Percentiles rank a stretch among this genome's conserved stretches.
These are phyloP conservation scores for Rhodotorula sp. DNA, from an alignment of 1,284 basidiomycete species.

Conservation along the genomic window DNA sequence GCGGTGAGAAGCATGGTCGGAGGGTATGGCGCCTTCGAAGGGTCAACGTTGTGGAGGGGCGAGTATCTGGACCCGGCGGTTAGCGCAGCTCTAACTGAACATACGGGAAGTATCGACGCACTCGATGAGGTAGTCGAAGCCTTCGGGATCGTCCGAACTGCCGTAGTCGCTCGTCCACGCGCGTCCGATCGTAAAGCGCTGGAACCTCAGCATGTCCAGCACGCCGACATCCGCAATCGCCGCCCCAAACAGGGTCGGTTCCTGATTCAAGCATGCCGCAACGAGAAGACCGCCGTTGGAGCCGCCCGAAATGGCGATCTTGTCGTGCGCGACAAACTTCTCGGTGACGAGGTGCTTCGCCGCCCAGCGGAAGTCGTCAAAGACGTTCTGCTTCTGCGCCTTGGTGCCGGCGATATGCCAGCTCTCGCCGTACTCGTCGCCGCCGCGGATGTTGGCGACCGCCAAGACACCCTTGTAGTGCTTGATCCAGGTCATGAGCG, in stretches of 20 bases:
- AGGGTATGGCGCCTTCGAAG: conserved; percentile 57
- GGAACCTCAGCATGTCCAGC: conserved; percentile 73
- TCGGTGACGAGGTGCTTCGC: conserved; percentile 72
- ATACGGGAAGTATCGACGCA: background rate
- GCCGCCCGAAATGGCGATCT: conserved; percentile 69
- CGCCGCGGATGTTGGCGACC: conserved; percentile 61
- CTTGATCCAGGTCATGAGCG: conserved; percentile 72
- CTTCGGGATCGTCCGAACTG: conserved; percentile 50
- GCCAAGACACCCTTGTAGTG: conserved; percentile 72
- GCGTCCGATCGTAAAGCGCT: conserved; percentile 69
- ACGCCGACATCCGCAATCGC: conserved; percentile 77
- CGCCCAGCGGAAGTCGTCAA: conserved; percentile 54
- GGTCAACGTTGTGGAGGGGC: conserved; percentile 69
- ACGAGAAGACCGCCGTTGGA: conserved; percentile 79
- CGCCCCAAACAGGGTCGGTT: conserved; percentile 74
- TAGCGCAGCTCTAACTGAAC: background rate
- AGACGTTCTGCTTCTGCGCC: conserved; percentile 63
- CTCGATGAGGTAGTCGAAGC: conserved; percentile 73
- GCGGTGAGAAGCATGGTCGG: conserved; percentile 70
- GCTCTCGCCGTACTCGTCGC: conserved; percentile 67
- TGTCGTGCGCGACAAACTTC: conserved; percentile 67
- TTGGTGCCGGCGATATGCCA: conserved; percentile 72
- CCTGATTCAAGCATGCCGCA: conserved; percentile 74
- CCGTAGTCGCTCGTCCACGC: conserved; percentile 63
- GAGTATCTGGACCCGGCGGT: conserved; percentile 55